Conservation (phyloP, 768 basidiomycete genomes). For the Pulveroboletus sp. region DNA sequence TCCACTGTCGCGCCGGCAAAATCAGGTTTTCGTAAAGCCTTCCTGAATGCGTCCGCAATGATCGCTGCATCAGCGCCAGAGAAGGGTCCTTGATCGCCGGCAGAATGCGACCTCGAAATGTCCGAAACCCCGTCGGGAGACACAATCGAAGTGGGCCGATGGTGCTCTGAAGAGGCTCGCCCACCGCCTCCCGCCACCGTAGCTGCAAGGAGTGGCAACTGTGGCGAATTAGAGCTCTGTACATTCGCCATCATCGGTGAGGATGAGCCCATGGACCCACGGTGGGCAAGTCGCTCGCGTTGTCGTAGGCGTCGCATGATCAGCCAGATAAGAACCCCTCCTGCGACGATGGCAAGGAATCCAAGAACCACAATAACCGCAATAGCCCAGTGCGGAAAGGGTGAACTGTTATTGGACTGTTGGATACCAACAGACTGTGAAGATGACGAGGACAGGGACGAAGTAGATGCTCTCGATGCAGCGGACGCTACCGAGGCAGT, state of each 20-base stretch:
- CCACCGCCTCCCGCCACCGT: conserved; percentile 30
- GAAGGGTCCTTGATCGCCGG: conserved; percentile 66
- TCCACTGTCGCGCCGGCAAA: conserved; percentile 68
- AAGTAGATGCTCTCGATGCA: conserved; percentile 34
- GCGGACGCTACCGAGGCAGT: conserved; percentile 31
- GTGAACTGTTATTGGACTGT: conserved; percentile 26
- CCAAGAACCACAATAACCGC: conserved; percentile 86
- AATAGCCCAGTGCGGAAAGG: conserved; percentile 87
- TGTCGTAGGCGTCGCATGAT: conserved; percentile 65
- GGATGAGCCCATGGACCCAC: conserved; percentile 73
- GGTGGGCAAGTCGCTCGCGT: conserved; percentile 46
- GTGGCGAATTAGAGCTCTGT: conserved; percentile 37
- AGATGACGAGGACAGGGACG: conserved; percentile 17
- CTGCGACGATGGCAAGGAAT: conserved; percentile 72
- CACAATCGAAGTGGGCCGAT: conserved; percentile 37
- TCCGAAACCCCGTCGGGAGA: conserved; percentile 74
- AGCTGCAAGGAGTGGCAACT: conserved; percentile 45
- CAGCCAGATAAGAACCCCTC: conserved; percentile 65
- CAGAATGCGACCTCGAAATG: conserved; percentile 55
- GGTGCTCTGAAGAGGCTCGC: conserved; percentile 30
- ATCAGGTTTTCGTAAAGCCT: conserved; percentile 84
- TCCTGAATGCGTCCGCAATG: conserved; percentile 89
- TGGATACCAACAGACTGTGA: conserved; percentile 44
- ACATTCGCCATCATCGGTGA: conserved; percentile 80
- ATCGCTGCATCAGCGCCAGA: conserved; percentile 85